phyloP scores from a whole-genome alignment of 2,329 filamentous ascomycete genomes.

The Neopestalotiopsis sp. region DNA sequence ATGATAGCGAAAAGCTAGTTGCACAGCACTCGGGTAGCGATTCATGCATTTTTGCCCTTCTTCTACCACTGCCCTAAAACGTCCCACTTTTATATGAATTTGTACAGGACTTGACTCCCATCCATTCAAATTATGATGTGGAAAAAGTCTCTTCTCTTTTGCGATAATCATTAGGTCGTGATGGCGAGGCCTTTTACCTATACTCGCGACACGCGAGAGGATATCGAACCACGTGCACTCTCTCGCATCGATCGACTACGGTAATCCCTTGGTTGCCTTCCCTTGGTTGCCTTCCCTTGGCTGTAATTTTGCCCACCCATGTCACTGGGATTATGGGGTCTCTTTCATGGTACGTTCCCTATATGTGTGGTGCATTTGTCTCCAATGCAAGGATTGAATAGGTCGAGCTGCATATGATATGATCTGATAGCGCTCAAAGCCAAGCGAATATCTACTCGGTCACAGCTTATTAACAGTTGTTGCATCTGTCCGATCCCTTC shows the following conservation, averaged over 20 bases:
- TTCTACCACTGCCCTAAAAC: background rate
- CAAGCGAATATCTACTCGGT: background rate
- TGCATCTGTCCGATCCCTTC: no score
- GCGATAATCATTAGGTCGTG: background rate
- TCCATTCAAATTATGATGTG: background rate
- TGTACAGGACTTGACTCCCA: background rate
- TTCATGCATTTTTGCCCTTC: background rate
- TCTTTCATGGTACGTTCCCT: background rate
- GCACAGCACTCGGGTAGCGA: background rate
- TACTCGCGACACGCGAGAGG: no score
- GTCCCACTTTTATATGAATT: background rate
- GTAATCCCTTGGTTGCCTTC: background rate
- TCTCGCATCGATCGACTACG: no score
- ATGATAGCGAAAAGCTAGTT: background rate
- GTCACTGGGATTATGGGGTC: background rate
- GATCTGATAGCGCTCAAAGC: constrained; percentile 1
- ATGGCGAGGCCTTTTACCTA: no score
- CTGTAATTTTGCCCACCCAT: background rate
- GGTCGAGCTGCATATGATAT: background rate
- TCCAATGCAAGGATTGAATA: background rate
- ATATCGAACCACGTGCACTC: no score
- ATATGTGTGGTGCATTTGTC: background rate
- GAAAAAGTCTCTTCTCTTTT: background rate
- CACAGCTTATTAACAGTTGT: no score
- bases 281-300: background rate